Base-by-base conservation (phyloP, 108 stramenopile species). In the Phaeodactylum tricornutum region DNA sequence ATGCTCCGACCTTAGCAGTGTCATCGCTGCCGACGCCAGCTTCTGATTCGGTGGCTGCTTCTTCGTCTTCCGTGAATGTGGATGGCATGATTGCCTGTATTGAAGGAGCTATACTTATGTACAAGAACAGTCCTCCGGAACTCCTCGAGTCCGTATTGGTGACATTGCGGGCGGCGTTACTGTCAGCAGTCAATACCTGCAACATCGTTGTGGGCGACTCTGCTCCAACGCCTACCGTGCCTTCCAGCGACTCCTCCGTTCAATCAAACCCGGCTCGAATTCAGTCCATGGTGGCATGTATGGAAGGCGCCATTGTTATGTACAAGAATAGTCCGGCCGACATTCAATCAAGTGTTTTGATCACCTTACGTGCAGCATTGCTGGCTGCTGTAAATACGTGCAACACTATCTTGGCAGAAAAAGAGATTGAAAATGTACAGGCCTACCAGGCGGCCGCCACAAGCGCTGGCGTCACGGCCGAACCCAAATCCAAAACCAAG, bases 101-200 rank as follows among this genome's bases (percentile, higher is more conserved):
- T 32, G 83, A 89, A 61, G 80, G 78, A 24, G 87, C 79, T 9
- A 51, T 79, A 25, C 66, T 59, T 42, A 75, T 82, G 73, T 89
- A 89, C 75, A 80, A 82, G 40, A 81, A 72, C 28, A 69, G 74
- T 21, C 58, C 69, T 17, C 57, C 81, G 24, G 55, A 71, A 16
- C 54, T 76, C 29, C 73, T 70, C 23, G 50, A 72, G 28, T 66
- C 50, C 22, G 50, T 80, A 21, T 44, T 84, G 38, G 53, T 67
- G 5, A 62, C 78, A 8, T 58, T 89, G 6, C 69, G 82, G 15
- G 80, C 76, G 22, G 87, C 87, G 9, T 57, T 89, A 43, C 49
- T 72, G 56, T 62, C 79, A 0, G 86, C 86, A 19, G 75, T 73
- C 4, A 57, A 52, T 17, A 71, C 79, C 15, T 64, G 61, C 33